Evolutionary conservation across 192 early-diverging fungal genomes (phyloP).

Genomic region (Cladochytrium replicatum): DNA sequence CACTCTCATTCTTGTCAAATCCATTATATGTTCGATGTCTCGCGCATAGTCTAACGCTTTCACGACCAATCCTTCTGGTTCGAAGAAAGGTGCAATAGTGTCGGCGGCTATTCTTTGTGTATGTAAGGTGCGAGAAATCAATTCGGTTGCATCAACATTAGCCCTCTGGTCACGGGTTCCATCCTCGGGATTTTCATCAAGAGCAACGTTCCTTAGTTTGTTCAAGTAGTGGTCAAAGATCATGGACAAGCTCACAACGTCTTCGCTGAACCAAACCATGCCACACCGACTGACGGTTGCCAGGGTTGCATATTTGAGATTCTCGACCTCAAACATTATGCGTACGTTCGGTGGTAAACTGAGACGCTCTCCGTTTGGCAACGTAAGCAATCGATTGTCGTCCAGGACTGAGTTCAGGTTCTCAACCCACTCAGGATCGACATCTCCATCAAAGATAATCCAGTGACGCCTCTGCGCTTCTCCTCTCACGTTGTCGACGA

Average conservation of each 20-base stretch:
- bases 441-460: constrained; percentile 99
- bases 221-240: constrained; percentile 73
- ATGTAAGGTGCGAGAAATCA: constrained; percentile 1
- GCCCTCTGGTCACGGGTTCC: constrained; percentile 19
- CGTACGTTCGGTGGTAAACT: constrained; percentile 90
- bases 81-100: constrained; percentile 61
- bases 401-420: constrained; percentile 95
- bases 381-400: constrained; percentile 92
- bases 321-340: constrained; percentile 99
- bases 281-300: constrained; percentile 98
- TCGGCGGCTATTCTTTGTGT: constrained; percentile 66
- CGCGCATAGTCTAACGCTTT: constrained; percentile 58
- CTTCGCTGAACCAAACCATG: constrained; percentile 99
- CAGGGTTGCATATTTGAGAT: constrained; percentile 92
- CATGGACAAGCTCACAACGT: constrained; percentile 74
- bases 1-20: constrained; percentile 80
- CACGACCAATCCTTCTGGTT: constrained; percentile 62
- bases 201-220: constrained; percentile 55
- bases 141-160: constrained; percentile 13
- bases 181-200: constrained; percentile 78
- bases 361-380: constrained; percentile 98
- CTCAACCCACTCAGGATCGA: constrained; percentile 99
- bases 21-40: constrained; percentile 92
- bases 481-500: constrained; percentile 96
- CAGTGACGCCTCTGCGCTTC: constrained; percentile 90